phyloP scores from a whole-genome alignment of 75 land plant species.

The Adiantum capillusveneris region DNA sequence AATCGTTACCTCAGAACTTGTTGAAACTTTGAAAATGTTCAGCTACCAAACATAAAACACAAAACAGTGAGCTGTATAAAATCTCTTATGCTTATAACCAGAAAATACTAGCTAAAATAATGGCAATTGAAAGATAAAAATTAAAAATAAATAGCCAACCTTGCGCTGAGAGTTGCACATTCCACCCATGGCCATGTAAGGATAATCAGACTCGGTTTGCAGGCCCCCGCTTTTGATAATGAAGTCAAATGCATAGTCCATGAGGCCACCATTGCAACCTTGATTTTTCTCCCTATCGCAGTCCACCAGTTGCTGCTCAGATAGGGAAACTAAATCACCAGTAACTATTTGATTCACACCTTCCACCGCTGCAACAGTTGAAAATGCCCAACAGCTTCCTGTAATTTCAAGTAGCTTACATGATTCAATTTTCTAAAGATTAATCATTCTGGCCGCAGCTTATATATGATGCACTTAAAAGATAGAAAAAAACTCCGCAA shows the following conservation, averaged over 20 bases:
- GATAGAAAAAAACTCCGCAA: no score
- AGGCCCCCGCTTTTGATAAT: constrained; percentile 55
- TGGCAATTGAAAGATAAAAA: background rate
- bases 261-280: constrained; percentile 41
- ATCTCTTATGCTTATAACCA: background rate
- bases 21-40: no score
- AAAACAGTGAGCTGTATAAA: no score
- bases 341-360: constrained; percentile 30
- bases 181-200: constrained; percentile 21
- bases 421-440: no score
- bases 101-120: no score
- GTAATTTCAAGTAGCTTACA: no score
- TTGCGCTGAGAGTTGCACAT: background rate
- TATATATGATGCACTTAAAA: no score
- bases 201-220: constrained; percentile 56
- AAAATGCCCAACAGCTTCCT: constrained; percentile 44
- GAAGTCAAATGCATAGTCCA: constrained; percentile 40
- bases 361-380: constrained; percentile 32
- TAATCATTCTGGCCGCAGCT: no score
- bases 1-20: no score
- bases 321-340: constrained; percentile 22
- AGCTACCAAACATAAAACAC: no score
- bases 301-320: constrained; percentile 43
- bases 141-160: background rate
- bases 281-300: constrained; percentile 23